Evolutionary conservation across 2,329 filamentous ascomycete species (phyloP).

Genomic region (Xylaria sp.): DNA sequence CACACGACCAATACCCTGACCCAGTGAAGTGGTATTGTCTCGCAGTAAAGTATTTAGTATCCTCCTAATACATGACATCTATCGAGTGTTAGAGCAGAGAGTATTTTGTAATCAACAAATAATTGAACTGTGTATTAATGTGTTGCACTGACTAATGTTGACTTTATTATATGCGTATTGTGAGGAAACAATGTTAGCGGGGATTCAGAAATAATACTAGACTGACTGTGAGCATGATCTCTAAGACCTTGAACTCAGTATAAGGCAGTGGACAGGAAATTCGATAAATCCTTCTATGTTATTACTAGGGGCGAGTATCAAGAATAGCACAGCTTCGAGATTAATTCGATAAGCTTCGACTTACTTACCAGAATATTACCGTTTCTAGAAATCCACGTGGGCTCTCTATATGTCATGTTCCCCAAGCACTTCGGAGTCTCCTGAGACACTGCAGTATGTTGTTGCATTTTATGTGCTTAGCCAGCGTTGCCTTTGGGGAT

Average conservation of each 20-base stretch:
- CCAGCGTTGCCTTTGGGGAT: not conserved
- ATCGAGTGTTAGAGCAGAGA: not conserved
- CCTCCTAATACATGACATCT: not conserved
- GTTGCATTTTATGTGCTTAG: slow-evolving; percentile 13
- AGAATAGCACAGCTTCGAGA: too few species aligned
- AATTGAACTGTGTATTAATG: not conserved
- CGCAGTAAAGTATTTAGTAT: not conserved
- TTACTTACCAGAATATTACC: not conserved
- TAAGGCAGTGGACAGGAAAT: too few species aligned
- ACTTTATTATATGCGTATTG: not conserved
- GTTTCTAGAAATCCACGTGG: not conserved
- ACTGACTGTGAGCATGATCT: not conserved
- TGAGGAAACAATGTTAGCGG: not conserved
- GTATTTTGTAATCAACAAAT: too few species aligned
- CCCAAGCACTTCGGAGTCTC: not conserved
- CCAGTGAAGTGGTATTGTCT: not conserved
- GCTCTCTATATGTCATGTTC: not conserved
- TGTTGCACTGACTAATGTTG: not conserved
- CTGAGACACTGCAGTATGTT: not conserved
- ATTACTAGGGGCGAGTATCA: not conserved
- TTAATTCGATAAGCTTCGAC: too few species aligned
- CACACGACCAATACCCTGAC: not conserved
- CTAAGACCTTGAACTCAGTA: too few species aligned
- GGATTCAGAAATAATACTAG: not conserved
- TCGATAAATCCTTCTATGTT: not conserved